Base-by-base conservation (phyloP, 1,284 basidiomycete species). In the Cronartium quercuum region DNA sequence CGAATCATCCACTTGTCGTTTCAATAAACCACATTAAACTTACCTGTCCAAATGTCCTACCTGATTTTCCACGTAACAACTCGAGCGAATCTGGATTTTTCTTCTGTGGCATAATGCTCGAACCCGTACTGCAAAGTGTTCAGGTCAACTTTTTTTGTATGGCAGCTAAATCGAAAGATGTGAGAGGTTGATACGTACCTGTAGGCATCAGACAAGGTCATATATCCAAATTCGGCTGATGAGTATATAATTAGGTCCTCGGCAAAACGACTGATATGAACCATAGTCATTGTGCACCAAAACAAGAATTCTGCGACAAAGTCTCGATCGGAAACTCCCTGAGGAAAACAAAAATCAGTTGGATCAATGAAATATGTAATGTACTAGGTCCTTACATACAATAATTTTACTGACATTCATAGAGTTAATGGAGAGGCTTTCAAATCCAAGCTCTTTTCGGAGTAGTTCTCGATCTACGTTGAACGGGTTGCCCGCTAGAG, bases 81-180 rank as follows among this genome's bases (percentile, higher is more conserved):
- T 98, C 96, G 63, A 96, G 84, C 38, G 93, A 96, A 83, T 98
- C 95, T 21, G 96, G 93, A 83, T 98, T 98, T 85, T 98, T 98
- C 85, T 98, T 98, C 82, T 98, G 95, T 1, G 95, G 95, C 95
- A 98, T 98, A 82, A 98, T 98, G 77, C 94, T 97, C 55, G 94
- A 97, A 12, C 95, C 95, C 42, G 95, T 98, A 82, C 92, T 94
- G 76, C 15, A 21, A 21, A 24, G 65, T 21, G n/a, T n/a, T n/a
- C n/a, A n/a, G n/a, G n/a, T n/a, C n/a, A n/a, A n/a, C n/a, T n/a
- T n/a, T n/a, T n/a, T n/a, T n/a, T 18, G 18, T 37, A 42, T 24
- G 6, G 9, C 35, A 38, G 24, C 21, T 13, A 55, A 10, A 41
- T 38, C 21, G 44, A 58, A n/a, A n/a, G 44, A 34, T 35, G 12